Conservation (phyloP, 768 basidiomycete genomes). For the Mycena olivaceomarginata region DNA sequence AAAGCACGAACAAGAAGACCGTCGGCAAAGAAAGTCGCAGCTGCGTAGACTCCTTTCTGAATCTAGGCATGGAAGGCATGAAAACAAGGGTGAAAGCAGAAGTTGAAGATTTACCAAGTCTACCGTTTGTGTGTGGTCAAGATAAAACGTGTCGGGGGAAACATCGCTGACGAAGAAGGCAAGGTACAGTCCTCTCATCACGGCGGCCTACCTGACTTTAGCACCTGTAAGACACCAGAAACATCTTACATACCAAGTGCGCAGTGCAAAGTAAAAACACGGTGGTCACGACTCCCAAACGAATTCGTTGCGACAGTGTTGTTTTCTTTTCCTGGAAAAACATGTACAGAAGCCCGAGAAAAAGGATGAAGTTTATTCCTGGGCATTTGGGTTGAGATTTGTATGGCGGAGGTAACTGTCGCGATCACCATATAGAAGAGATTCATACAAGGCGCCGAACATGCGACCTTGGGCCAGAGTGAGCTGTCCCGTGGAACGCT, state of each 20-base stretch:
- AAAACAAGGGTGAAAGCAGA: too few relatives aligned
- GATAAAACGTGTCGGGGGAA: not conserved
- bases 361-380: not conserved
- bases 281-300: not conserved
- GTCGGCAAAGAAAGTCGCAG: not conserved
- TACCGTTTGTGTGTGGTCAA: not conserved
- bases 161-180: not conserved
- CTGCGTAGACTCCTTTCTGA: not conserved
- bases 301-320: not conserved
- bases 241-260: not conserved
- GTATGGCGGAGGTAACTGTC: not conserved
- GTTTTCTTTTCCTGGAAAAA: constrained; percentile 4
- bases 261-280: not conserved
- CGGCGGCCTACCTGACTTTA: not conserved
- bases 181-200: not conserved
- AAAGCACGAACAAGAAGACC: not conserved
- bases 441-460: constrained; percentile 1
- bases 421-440: not conserved
- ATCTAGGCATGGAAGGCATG: too few relatives aligned
- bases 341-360: not conserved
- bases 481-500: not conserved
- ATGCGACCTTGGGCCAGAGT: not conserved
- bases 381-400: not conserved
- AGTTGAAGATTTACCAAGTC: not conserved
- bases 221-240: not conserved